Evolutionary conservation across 345 rosid genomes (phyloP).

Genomic region (Excoecaria agallocha): DNA sequence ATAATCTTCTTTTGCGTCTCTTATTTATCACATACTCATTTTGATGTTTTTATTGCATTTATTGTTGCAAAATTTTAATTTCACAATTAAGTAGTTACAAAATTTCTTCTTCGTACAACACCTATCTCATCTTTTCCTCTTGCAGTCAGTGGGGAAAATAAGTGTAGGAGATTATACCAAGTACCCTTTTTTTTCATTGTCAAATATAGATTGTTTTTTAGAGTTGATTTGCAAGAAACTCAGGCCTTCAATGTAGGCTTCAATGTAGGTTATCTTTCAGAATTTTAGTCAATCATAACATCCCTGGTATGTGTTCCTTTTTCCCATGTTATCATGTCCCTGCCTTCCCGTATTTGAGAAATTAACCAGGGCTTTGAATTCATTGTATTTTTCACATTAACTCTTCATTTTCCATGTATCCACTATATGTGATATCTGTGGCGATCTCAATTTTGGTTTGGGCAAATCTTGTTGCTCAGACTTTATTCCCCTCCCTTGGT

Average conservation of each 20-base stretch:
- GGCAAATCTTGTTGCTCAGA: not conserved
- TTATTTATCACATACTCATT: not conserved
- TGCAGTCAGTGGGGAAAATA: not conserved
- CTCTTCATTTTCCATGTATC: not conserved
- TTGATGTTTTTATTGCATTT: constrained; percentile 2
- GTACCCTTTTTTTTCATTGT: not conserved
- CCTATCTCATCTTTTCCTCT: not conserved
- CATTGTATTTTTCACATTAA: not conserved
- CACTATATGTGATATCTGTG: not conserved
- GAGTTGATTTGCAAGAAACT: not conserved
- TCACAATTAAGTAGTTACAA: not conserved
- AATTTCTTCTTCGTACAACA: not conserved
- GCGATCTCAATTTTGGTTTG: not conserved
- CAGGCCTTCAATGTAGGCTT: not conserved
- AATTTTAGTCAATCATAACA: not conserved
- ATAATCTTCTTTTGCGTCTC: constrained; percentile 4
- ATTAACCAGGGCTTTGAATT: not conserved
- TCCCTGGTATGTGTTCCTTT: not conserved
- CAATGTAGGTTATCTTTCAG: not conserved
- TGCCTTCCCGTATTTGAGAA: not conserved
- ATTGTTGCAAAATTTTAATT: not conserved
- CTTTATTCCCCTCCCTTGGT: not conserved
- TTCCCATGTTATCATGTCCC: not conserved
- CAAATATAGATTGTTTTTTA: not conserved
- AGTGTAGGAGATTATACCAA: not conserved